Evolutionary conservation across 345 rosid genomes (phyloP), one percentile per base, ranked within the genome.

Genomic region (Ceriops decandra): DNA sequence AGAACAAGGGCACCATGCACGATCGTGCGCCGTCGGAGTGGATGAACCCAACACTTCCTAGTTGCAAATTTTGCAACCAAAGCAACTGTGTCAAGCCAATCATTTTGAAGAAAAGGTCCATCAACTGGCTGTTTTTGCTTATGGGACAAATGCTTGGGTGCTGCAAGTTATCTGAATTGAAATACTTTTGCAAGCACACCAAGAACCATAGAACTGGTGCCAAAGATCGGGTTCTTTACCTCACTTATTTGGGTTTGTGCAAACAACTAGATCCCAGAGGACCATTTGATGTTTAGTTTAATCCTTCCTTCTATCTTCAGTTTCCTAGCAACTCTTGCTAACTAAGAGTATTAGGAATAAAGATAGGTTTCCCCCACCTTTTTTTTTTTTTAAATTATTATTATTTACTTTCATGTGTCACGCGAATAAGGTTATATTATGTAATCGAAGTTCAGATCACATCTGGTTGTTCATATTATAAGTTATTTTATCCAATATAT

Each of bases 161-260:
- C 9, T 79, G 82, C 60, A 79, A 76, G 4, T 70, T 82, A 9
- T 42, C 63, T 6, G 68, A 76, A 16, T 42, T 82, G 68, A 82
- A 79, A 70, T 79, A 82, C 9, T 79, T 79, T 31, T 82, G 85
- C 72, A 82, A 82, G 63, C 83, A 79, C 64, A 74, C 83, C 0
- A 64, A 35, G 57, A 82, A 79, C 63, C 85, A 82, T 56, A 62
- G 81, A 26, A 82, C 85, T 0, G 83, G 81, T 0, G 85, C 85
- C 6, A 82, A 82, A 59, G 81, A 82, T 62, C 76, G 85, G 0
- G 66, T 82, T 19, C 77, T 82, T 31, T 82, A 79, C 66, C 77
- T 79, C 6, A 67, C 85, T 27, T 82, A 82, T 22, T 5, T 82
- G 22, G 79, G 72, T 1, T 30, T 82, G 0, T 78, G 80, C 47